Percentiles rank a stretch among this genome's conserved stretches.
phyloP scores from a whole-genome alignment of 164 flowering plant species.

The Tetrastigma voinierianum region DNA sequence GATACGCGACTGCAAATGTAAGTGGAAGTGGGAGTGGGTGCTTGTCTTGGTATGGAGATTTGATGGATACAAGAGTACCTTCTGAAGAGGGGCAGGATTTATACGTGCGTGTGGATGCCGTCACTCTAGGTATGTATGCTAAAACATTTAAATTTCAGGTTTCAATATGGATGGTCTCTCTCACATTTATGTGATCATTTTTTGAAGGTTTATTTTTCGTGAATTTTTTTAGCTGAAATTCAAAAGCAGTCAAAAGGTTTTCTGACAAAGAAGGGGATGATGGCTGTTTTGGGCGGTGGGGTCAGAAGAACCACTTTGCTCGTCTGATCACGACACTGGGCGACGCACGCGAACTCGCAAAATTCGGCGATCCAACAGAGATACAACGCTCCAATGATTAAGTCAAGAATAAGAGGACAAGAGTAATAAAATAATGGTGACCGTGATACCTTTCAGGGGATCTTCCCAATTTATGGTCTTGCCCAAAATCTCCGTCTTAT shows the following conservation, averaged over 20 bases:
- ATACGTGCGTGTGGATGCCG: slow-evolving; percentile 32
- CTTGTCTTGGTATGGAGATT: slow-evolving; percentile 23
- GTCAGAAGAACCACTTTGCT: no score
- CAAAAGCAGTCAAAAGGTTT: neutral
- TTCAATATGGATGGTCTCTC: no score
- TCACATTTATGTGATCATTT: neutral
- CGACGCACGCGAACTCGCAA: no score
- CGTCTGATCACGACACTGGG: slow-evolving; percentile 3
- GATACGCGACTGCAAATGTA: slow-evolving; percentile 23
- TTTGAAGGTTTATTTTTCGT: neutral
- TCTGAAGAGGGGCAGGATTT: slow-evolving; percentile 23
- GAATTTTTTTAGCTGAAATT: slow-evolving; percentile 5
- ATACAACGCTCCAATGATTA: no score
- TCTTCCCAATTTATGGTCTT: no score
- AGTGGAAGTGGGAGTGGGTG: slow-evolving; percentile 31
- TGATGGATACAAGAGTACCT: slow-evolving; percentile 23
- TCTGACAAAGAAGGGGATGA: slow-evolving; percentile 2
- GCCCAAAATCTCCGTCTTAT: no score
- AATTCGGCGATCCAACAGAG: no score
- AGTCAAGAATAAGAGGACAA: no score
- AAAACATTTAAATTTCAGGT: no score
- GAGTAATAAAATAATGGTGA: no score
- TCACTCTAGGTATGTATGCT: slow-evolving; percentile 34
- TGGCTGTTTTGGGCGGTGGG: slow-evolving; percentile 1
- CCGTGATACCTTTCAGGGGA: no score